Base-by-base conservation (phyloP, 352 stramenopile species). In the Phytophthora tentaculata region DNA sequence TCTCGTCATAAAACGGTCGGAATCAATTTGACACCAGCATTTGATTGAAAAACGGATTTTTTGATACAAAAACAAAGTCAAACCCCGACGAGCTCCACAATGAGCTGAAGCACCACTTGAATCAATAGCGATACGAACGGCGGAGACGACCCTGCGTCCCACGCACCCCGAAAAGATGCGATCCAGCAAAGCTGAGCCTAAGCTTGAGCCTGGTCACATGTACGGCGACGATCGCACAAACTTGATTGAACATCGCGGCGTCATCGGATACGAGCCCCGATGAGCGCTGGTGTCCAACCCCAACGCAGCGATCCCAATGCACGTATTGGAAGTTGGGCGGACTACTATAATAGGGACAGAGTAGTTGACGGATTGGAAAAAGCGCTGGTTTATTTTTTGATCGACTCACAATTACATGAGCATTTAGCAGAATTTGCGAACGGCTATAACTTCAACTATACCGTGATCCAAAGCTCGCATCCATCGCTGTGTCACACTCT, bases 1-100 rank as follows among this genome's bases (percentile, higher is more conserved):
- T 16, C 32, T 19, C 13, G 13, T 8, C 61, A 63, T 51, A 64
- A 49, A 68, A 44, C 29, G 61, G 52, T 43, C 53, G 29, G 8
- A 56, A 28, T 50, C 32, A 20, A 43, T 13, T 43, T 43, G 35
- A 43, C 35, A 9, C 12, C 28, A 45, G 48, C 29, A 53, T 61
- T 72, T 67, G 64, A 72, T 67, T 72, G 64, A 72, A 72, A 72
- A 72, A 72, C 57, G 64, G 64, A 72, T 72, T 72, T 72, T 72
- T 28, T 44, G 39, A 68, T 72, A 59, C 57, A 68, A 69, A 58
- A 23, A n/a, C 37, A 57, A 64, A 63, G 64, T 72, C 52, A 58
- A 20, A 20, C 26, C 28, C 16, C 35, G n/a, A 48, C 22, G 48
- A 43, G 20, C 56, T 61, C 32, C 53, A 49, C 35, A 3, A 47